Base-by-base conservation (phyloP, 2,329 filamentous ascomycete species). In the Hypoxylon sp. region DNA sequence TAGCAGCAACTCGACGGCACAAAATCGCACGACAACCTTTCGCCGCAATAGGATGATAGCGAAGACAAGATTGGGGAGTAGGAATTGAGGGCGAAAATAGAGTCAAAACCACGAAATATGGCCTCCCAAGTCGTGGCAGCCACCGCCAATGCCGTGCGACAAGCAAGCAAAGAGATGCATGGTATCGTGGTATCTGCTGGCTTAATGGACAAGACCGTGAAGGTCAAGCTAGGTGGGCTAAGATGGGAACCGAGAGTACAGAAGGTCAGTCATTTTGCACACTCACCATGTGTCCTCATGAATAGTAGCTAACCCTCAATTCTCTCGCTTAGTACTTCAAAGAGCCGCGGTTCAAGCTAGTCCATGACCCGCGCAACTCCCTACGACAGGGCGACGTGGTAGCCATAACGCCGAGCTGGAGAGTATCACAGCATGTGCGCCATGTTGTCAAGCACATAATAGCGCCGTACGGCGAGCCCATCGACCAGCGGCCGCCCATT, bases 101-200 rank as follows among this genome's bases (percentile, higher is more conserved):
- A 35, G n/a, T 3, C 17, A 21, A 64, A 57, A 31, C 31, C n/a
- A 32, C 8, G 48, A 56, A 17, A 17, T 13, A 63, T 66, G 66
- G 62, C 64, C 17, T 61, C 62, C 21, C 60, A 69, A 69, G 69
- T 73, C 32, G 71, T 69, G 46, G 74, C 68, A 10, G 59, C 69
- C 11, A 72, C 66, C 37, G 46, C 60, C 55, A 69, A 63, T 54
- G 81, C 81, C 35, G 80, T 82, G 62, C 80, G 80, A 59, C 80
- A 79, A 59, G 82, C 83, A 54, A 83, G 82, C 56, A 83, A 84
- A 66, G 84, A 88, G 75, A 77, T 89, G 63, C 84, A 86, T 67
- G 92, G 91, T 69, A 88, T 95, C 44, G 93, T 95, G 24, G 88
- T 94, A 54, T 93, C 92, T 46, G 89, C 92, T 6, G 93, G 92